Evolutionary conservation across 2,329 filamentous ascomycete genomes (phyloP).

Genomic region (Colletotrichum spaethianum): DNA sequence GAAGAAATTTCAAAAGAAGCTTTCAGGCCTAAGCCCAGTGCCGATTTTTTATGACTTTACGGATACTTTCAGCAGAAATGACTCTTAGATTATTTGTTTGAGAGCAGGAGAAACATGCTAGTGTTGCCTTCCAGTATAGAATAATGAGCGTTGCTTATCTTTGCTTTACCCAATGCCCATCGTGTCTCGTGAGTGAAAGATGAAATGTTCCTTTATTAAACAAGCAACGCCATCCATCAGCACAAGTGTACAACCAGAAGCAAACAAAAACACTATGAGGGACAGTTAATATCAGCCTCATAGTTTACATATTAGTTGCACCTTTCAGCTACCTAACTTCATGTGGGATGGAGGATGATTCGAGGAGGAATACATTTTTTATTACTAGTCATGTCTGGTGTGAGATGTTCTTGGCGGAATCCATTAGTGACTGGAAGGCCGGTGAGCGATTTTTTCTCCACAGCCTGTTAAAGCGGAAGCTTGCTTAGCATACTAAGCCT

Average conservation of each 20-base stretch:
- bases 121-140: not conserved
- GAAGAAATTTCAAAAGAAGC: constrained; percentile 12
- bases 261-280: not conserved
- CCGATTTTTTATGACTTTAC: not conserved
- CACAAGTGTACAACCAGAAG: too few species aligned
- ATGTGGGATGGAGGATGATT: not conserved
- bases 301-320: not conserved
- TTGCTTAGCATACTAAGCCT: too few species aligned
- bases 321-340: not conserved
- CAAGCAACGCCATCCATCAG: rapidly evolving
- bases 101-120: rapidly evolving
- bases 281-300: not conserved
- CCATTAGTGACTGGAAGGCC: too few species aligned
- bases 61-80: not conserved
- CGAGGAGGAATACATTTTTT: not conserved
- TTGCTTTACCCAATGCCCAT: too few species aligned
- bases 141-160: not conserved
- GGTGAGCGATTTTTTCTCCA: too few species aligned
- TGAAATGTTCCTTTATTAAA: not conserved
- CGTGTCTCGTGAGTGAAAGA: not conserved
- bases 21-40: not conserved
- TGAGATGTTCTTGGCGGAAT: too few species aligned
- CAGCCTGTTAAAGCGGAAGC: too few species aligned
- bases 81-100: not conserved
- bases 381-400: not conserved